These are phyloP conservation scores for Avicennia marina DNA, from an alignment of 257 asterid species.

Conservation along the genomic window DNA sequence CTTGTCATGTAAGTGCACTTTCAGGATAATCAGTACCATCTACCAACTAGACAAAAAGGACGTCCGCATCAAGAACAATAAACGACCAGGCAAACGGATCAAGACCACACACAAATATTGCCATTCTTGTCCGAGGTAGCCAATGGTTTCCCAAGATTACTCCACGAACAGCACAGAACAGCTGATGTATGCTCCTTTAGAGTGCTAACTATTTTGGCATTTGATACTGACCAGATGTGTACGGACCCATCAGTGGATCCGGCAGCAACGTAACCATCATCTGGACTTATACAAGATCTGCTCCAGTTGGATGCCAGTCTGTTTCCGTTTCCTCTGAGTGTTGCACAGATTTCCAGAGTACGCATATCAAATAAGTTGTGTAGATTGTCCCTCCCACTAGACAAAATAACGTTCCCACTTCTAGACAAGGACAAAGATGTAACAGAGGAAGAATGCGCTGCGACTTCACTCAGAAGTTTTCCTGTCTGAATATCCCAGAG, in stretches of 20 bases:
- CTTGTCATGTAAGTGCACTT: no score
- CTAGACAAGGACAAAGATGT: constrained; percentile 80
- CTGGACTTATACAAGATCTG: constrained; percentile 83
- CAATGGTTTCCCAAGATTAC: constrained; percentile 70
- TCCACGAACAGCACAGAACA: constrained; percentile 81
- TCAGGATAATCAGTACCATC: no score
- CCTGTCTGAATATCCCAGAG: constrained; percentile 88
- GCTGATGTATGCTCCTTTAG: constrained; percentile 75
- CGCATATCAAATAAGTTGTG: constrained; percentile 84
- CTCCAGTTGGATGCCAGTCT: constrained; percentile 91
- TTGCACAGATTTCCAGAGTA: constrained; percentile 74
- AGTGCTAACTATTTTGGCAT: constrained; percentile 59
- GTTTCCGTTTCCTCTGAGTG: constrained; percentile 54
- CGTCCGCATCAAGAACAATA: no score
- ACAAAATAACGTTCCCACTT: constrained; percentile 68
- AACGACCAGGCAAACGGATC: no score
- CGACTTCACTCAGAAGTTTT: constrained; percentile 74
- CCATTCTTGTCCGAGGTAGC: constrained; percentile 86
- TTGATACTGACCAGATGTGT: constrained; percentile 73
- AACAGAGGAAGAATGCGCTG: constrained; percentile 78
- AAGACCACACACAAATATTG: constrained; percentile 60
- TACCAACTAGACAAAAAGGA: no score
- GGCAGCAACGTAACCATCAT: constrained; percentile 78
- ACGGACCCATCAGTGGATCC: constrained; percentile 89
- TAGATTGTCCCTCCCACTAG: constrained; percentile 92